Base-by-base conservation (phyloP, 768 basidiomycete species). In the Tylopilus rubrobrunneus region DNA sequence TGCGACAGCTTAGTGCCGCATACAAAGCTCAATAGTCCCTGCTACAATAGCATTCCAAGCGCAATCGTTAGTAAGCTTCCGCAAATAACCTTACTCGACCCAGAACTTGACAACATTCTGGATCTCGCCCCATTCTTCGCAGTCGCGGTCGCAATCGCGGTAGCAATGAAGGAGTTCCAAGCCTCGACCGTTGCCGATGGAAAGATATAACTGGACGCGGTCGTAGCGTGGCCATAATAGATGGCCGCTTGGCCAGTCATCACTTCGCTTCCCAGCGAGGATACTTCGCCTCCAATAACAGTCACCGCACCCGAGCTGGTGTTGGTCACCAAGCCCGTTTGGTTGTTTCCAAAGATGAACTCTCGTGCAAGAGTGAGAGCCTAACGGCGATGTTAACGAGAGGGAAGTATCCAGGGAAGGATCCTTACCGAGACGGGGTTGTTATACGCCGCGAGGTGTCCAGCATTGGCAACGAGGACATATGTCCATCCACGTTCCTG, bases 401-500 rank as follows among this genome's bases (percentile, higher is more conserved):
- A 48, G 31, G n/a, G 40, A 3, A 15, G n/a, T 10, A 14, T 3
- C 37, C 11, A 15, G 53, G 60, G 59, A 5, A 53, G 40, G 5
- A 9, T 19, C 19, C 64, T 75, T 74, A 86, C 86, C 5, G 71
- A 68, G 31, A 53, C 49, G 1, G 77, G 78, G 21, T 71, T 67
- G 37, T 29, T 60, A 36, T 67, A 45, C 0, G 67, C 65, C 2
- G 75, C 60, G 23, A 75, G 67, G 51, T 76, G 76, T 17, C 76
- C 29, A 0, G 75, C 72, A 40, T 62, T 65, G 23, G 61, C 62
- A 34, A 74, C 62, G 25, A 78, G 62, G 14, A 72, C 67, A 40
- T 76, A 79, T n/a, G 65, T 76, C 67, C 77, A 85, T 29, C 78
- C 79, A 34, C 87, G 79, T 68, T 89, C 87, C 64, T 87, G 85